Evolutionary conservation across 208 protist genomes (phyloP), one percentile per base, ranked within the genome.

Genomic region (Trypanosoma scelopori): DNA sequence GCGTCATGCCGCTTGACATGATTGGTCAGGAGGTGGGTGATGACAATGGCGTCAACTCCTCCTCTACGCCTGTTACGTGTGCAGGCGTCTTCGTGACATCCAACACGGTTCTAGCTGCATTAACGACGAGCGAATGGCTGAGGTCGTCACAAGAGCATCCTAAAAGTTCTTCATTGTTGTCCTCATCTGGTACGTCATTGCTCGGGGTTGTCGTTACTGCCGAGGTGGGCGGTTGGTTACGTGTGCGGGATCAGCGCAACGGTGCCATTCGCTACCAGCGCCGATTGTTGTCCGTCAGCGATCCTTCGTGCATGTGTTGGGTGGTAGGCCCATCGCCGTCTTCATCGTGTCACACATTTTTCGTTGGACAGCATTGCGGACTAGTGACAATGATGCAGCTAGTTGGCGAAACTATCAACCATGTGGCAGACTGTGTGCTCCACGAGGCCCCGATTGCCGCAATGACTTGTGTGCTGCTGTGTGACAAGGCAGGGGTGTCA

Each of bases 171-270:
- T 35, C 51, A 0, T 7, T 5, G 16, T 28, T n/a, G 11, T 56
- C 30, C 7, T n/a, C 51, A 16, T 25, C 3, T 27, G 51, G 11
- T 4, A 35, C 7, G 25, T 32, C 51, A 22, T 42, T 42, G 51
- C n/a, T 42, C 3, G 79, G 79, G 2, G 59, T 81, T 3, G 58
- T 86, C 20, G 53, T 86, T 2, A 77, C 69, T 5, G 76, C 74
- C 22, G 77, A 87, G 74, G 66, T 56, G n/a, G 81, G 67, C 0
- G 77, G 77, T 0, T 81, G 81, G 81, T 49, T 87, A 62, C 77
- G 77, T 22, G 60, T 86, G 61, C 81, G 81, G 46, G 81, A 64
- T 3, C 60, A 64, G 52, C 60, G 61, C 23, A 70, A 66, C 1
- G 81, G 81, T 41, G 35, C 50, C 16, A 74, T 86, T 46, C 77